A percentile compares a stretch with the other conserved stretches of the same genome.
Evolutionary conservation across 2,329 filamentous ascomycete species (phyloP).

Genomic region (Leptographium radiaticola): DNA sequence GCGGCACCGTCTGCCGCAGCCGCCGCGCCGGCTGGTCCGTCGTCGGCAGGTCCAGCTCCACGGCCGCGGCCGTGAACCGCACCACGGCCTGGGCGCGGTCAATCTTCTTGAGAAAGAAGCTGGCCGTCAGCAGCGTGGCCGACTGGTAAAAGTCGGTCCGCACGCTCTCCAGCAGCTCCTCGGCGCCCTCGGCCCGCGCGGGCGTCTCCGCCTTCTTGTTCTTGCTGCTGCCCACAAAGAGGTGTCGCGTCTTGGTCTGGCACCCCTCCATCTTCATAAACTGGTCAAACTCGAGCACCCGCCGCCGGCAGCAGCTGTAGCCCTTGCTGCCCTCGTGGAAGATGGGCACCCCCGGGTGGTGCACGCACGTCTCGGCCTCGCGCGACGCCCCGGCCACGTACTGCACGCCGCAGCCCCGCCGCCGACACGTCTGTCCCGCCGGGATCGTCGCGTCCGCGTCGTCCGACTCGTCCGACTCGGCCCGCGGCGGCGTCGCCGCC

Average conservation of each 20-base stretch:
- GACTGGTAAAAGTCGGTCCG: conserved; percentile 95
- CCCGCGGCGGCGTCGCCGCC: conserved; percentile 44
- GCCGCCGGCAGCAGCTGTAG: conserved; percentile 90
- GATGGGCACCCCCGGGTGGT: conserved; percentile 81
- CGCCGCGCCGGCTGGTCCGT: conserved; percentile 64
- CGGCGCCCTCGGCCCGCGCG: conserved; percentile 23
- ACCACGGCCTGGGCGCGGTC: conserved; percentile 67
- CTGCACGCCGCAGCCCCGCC: conserved; percentile 56
- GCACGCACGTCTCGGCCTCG: conserved; percentile 65
- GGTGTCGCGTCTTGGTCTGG: conserved; percentile 64
- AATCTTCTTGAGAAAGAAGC: conserved; percentile 95
- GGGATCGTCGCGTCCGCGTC: conserved; percentile 71
- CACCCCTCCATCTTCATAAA: conserved; percentile 95
- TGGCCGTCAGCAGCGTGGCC: conserved; percentile 68
- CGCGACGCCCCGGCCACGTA: conserved; percentile 50
- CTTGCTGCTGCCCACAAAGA: conserved; percentile 77
- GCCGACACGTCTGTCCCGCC: conserved; percentile 61
- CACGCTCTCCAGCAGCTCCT: conserved; percentile 69
- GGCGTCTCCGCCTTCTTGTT: too few species aligned
- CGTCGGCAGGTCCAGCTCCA: conserved; percentile 76
- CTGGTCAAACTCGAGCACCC: conserved; percentile 92
- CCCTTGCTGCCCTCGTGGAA: conserved; percentile 99
- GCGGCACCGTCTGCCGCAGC: conserved; percentile 58
- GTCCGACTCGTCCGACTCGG: conserved; percentile 81
- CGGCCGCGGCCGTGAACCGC: conserved; percentile 46